phyloP scores from a whole-genome alignment of 768 basidiomycete genomes.

The Termitomyces sp. region DNA sequence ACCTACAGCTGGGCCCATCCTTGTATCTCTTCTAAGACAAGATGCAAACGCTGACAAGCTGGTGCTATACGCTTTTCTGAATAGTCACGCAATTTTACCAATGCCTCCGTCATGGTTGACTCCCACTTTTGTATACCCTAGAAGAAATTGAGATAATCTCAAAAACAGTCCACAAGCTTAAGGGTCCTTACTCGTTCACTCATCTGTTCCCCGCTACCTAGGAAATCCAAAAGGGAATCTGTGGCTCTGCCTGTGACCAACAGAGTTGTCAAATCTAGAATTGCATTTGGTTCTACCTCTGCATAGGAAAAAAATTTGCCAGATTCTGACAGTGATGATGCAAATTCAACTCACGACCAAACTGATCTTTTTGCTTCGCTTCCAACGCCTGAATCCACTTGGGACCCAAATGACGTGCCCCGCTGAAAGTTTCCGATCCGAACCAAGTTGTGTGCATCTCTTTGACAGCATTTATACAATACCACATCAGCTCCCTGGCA shows the following conservation, averaged over 20 bases:
- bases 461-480: constrained; percentile 62
- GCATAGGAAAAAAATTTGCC: constrained; percentile 9
- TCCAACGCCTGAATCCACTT: constrained; percentile 71
- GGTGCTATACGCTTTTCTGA: constrained; percentile 67
- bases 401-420: constrained; percentile 69
- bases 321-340: constrained; percentile 1
- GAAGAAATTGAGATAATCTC: constrained; percentile 16
- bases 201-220: constrained; percentile 76
- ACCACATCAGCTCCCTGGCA: constrained; percentile 69
- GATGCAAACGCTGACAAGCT: constrained; percentile 71
- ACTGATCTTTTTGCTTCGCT: constrained; percentile 59
- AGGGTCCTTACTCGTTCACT: constrained; percentile 63
- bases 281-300: constrained; percentile 61
- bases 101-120: constrained; percentile 61
- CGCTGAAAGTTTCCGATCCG: constrained; percentile 60
- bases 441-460: constrained; percentile 76
- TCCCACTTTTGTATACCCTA: constrained; percentile 87
- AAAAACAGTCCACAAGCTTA: constrained; percentile 13
- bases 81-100: constrained; percentile 70
- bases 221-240: constrained; percentile 67
- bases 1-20: constrained; percentile 75
- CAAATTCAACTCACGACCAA: constrained; percentile 47
- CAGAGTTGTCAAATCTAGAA: constrained; percentile 68
- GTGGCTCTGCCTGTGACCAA: constrained; percentile 71
- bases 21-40: constrained; percentile 72